phyloP scores from a whole-genome alignment of 164 flowering plant species.

The Amborella trichopoda region DNA sequence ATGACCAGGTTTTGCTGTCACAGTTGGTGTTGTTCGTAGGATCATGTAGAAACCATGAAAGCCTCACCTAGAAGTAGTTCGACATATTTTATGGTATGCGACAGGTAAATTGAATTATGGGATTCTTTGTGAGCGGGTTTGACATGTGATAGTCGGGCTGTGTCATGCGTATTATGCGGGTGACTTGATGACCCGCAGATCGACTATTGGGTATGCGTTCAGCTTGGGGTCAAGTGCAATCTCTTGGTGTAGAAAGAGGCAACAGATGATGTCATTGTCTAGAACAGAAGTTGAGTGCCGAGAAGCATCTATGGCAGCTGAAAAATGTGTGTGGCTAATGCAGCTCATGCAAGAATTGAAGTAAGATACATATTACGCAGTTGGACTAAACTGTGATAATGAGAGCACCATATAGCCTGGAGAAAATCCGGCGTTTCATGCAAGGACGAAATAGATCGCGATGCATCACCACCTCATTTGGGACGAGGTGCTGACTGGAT shows the following conservation, averaged over 20 bases:
- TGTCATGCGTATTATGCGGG: conserved; percentile 8
- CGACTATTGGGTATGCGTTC: conserved; percentile 6
- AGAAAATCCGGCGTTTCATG: too few relatives aligned
- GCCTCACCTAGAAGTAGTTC: conserved; percentile 1
- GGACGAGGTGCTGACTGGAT: too few relatives aligned
- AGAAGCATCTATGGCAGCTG: background rate
- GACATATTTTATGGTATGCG: background rate
- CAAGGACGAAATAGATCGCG: too few relatives aligned
- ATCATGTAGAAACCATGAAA: conserved; percentile 4
- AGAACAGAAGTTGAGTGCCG: background rate
- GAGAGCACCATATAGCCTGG: background rate
- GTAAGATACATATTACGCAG: background rate
- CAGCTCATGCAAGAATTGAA: background rate
- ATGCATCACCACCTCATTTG: too few relatives aligned
- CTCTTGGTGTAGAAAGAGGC: conserved; percentile 8
- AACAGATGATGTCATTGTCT: conserved; percentile 3
- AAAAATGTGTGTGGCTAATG: background rate
- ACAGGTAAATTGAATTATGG: background rate
- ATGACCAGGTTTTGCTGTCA: conserved; percentile 3
- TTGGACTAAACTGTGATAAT: background rate
- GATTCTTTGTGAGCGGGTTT: background rate
- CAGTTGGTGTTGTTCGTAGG: background rate
- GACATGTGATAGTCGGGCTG: background rate
- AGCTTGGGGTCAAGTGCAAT: conserved; percentile 3
- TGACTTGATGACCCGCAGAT: conserved; percentile 1